Base-by-base conservation (phyloP, 306 rosid species). In the Leucaena leucocephala region DNA sequence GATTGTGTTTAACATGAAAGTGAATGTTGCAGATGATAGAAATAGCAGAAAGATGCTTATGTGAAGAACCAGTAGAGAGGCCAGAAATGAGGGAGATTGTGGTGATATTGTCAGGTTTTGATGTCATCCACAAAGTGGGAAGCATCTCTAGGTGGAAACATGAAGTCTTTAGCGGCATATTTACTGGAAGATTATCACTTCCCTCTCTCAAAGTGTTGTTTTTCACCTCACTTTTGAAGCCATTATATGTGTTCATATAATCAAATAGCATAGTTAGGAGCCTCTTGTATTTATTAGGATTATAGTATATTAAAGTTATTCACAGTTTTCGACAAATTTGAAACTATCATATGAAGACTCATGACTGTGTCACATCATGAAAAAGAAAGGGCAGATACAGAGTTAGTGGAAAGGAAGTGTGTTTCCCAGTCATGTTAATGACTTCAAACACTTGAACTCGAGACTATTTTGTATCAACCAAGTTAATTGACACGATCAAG, bases 51-150 rank as follows among this genome's bases (percentile, higher is more conserved):
- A 77, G 85, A 85, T 89, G 96, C 84, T 43, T 92, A 77, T 75
- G 81, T n/a, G 94, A 92, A 76, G 88, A 90, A 46, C 88, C 91
- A 45, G 64, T 66, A 21, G 87, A 89, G 64, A 89, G 97, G 82
- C 96, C 96, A 16, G 89, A 89, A 66, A 92, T 89, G 90, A 77
- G 86, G 13, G 94, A 88, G 38, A 71, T 89, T 0, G 91, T 88
- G 17, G 71, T 69, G 63, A 72, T 54, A 16, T 52, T 92, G 72
- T 82, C 91, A 88, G 8, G 71, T 92, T 57, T 69, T 78, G 76
- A 74, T 63, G 39, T 80, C 88, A 4, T 85, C 90, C 0, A 58
- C 33, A 46, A 90, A 88, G 83, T 90, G 97, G 97, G 96, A 92
- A 82, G 96, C 92, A 8, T 84, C 92, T 33, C 83, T 88, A 0